These are phyloP conservation scores for Martensiomyces pterosporus DNA, from an alignment of 192 early-diverging fungal species.

Conservation along the genomic window DNA sequence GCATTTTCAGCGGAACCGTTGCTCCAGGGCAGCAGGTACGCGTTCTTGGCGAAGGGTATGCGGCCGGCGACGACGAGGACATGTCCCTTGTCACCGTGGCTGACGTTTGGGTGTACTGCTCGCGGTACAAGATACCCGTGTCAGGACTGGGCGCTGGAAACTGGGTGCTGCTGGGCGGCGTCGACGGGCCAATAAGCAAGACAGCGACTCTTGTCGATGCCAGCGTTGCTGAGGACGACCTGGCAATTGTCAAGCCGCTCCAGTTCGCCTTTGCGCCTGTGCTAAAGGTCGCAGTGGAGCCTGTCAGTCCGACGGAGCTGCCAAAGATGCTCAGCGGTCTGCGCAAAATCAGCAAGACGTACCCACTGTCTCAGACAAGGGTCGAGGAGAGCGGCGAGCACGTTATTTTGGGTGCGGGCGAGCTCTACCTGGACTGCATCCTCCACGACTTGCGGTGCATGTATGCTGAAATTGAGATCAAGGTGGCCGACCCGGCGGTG, in stretches of 20 bases:
- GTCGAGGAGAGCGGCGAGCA: constrained; percentile 99
- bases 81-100: constrained; percentile 72
- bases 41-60: constrained; percentile 89
- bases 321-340: constrained; percentile 98
- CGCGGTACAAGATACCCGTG: constrained; percentile 75
- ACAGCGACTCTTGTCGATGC: constrained; percentile 86
- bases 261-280: constrained; percentile 78
- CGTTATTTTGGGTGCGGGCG: constrained; percentile 89
- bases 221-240: constrained; percentile 56
- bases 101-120: constrained; percentile 73
- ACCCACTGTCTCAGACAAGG: constrained; percentile 81
- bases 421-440: constrained; percentile 94
- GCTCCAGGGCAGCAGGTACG: constrained; percentile 71
- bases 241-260: constrained; percentile 81
- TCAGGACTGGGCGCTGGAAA: constrained; percentile 75
- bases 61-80: constrained; percentile 92
- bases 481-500: constrained; percentile 97
- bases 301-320: constrained; percentile 94
- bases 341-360: constrained; percentile 93
- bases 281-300: constrained; percentile 94
- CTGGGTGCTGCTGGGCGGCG: constrained; percentile 90
- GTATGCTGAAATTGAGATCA: constrained; percentile 96
- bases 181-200: constrained; percentile 89
- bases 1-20: constrained; percentile 90
- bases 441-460: constrained; percentile 90